Evolutionary conservation across 2,329 filamentous ascomycete genomes (phyloP), one percentile per base, ranked within the genome.

Genomic region (Pseudophaeomoniella oleicola): DNA sequence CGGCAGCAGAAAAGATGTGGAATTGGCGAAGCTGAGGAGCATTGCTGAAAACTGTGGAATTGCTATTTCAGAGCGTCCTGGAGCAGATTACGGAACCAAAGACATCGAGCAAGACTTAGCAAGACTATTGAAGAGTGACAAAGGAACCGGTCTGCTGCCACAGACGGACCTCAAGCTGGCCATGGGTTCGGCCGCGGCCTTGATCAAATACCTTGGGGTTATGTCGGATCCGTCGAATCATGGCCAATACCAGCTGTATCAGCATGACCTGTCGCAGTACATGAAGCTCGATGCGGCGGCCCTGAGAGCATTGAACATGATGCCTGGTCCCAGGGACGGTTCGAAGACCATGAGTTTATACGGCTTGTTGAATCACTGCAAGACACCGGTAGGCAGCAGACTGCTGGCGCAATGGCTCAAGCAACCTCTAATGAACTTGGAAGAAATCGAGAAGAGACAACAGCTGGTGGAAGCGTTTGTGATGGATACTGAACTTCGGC

Each of bases 241-340:
- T 56, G 90, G 92, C 3, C 88, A 98, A 53, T 98, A 92, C 53
- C 84, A 88, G 56, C 72, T 98, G 12, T 98, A 96, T 53, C 90
- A 98, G 58, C 90, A 98, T 57, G 90, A 98, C 53, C 63, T 98
- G 32, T 80, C 87, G 2, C 87, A 98, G 50, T 98, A 85, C 56
- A 98, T 98, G 90, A 98, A 94, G 60, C 69, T 98, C 3, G 90
- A 98, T 58, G 86, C 92, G 1, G 85, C 90, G 1, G 90, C 90
- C 0, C 65, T 98, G 31, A 88, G 92, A 51, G 90, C 90, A 0
- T 69, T 98, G 37, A 98, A 98, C 50, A 71, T 98, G 27, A 96
- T 98, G 87, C 92, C 90, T 4, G 88, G 90, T 4, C 84, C 84
- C 0, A 77, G 86, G 45, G 90, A 98, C 52, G 90, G 90, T 2